phyloP scores from a whole-genome alignment of 805 yeast species.

The Schwanniomyces yamadae region DNA sequence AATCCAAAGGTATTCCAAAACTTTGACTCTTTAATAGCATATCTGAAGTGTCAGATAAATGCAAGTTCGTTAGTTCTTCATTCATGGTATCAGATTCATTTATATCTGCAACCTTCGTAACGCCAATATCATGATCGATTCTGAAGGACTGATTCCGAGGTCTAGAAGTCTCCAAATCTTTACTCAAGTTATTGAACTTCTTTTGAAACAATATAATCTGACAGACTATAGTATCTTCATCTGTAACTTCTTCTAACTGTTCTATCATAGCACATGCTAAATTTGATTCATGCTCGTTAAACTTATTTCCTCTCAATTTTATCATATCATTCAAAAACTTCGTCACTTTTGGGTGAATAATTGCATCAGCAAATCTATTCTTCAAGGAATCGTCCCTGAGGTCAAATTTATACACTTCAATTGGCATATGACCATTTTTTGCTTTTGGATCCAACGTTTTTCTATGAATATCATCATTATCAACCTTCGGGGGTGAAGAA shows the following conservation, averaged over 20 bases:
- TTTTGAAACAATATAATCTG: constrained; percentile 4
- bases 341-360: constrained; percentile 1
- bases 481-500: not conserved
- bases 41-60: constrained; percentile 5
- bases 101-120: constrained; percentile 5
- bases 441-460: constrained; percentile 13
- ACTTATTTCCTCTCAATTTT: constrained; percentile 6
- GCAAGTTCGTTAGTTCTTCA: constrained; percentile 8
- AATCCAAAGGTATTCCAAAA: no score
- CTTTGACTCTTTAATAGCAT: no score
- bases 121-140: constrained; percentile 12
- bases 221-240: not conserved
- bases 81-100: constrained; percentile 15
- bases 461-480: not conserved
- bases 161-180: constrained; percentile 5
- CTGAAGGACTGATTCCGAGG: constrained; percentile 17
- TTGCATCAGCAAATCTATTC: constrained; percentile 5
- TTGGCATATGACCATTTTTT: no score
- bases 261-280: constrained; percentile 5
- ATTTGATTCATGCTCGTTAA: constrained; percentile 3
- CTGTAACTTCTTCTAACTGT: constrained; percentile 1
- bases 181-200: not conserved
- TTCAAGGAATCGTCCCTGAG: constrained; percentile 9
- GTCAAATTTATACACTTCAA: not conserved
- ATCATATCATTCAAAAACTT: constrained; percentile 9